Conservation (phyloP, 139 green algal species). For the Chlamydomonas incerta region DNA sequence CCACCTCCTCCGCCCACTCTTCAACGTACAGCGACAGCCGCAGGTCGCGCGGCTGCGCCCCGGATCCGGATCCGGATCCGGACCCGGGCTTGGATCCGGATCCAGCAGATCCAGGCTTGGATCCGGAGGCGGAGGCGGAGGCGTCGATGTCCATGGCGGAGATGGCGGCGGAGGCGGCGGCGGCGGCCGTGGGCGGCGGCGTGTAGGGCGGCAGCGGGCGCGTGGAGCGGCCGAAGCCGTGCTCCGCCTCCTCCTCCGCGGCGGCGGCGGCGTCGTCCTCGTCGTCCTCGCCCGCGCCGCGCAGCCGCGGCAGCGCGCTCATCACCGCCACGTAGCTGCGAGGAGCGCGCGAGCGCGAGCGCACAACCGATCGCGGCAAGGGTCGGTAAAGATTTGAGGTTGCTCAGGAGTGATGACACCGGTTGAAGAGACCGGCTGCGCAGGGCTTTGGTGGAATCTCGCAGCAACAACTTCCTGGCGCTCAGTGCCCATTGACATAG, state of each 20-base stretch:
- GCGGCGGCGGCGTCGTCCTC: constrained; percentile 1
- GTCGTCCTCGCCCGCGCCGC: constrained; percentile 26
- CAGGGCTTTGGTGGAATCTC: too few species aligned
- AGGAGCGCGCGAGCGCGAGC: constrained; percentile 42
- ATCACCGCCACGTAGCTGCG: constrained; percentile 72
- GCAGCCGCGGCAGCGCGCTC: constrained; percentile 32
- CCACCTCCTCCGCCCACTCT: constrained; percentile 85
- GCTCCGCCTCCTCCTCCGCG: constrained; percentile 7
- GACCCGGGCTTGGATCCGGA: too few species aligned
- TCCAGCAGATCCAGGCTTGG: too few species aligned
- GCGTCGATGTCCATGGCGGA: too few species aligned
- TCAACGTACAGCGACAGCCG: constrained; percentile 70
- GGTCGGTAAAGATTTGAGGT: too few species aligned
- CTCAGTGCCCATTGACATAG: too few species aligned
- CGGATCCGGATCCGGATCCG: too few species aligned
- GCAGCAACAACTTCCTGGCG: too few species aligned
- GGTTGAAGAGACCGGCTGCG: too few species aligned
- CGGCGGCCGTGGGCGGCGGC: neutral
- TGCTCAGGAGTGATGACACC: too few species aligned
- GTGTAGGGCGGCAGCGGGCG: neutral
- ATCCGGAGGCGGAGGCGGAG: too few species aligned
- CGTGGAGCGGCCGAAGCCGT: neutral
- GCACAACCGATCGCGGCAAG: too few species aligned
- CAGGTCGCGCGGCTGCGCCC: neutral
- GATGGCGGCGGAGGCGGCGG: neutral